These are phyloP conservation scores for Conringia planisiliqua DNA, from an alignment of 345 rosid species.

Conservation along the genomic window DNA sequence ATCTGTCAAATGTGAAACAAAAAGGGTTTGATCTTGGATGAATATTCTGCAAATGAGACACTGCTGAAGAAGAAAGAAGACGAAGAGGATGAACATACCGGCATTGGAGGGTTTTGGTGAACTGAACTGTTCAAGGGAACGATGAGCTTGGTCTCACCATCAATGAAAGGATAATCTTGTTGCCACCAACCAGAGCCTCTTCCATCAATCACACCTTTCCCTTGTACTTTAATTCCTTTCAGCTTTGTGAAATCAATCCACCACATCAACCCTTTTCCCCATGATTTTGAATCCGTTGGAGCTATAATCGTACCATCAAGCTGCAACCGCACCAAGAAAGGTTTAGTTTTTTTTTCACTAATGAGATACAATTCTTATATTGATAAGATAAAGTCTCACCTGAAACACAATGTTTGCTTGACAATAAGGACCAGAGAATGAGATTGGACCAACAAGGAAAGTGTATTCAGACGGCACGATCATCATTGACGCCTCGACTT, in stretches of 20 bases:
- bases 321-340: conserved; percentile 37
- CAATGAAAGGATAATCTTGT: conserved; percentile 50
- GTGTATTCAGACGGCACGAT: conserved; percentile 46
- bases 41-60: not conserved
- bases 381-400: conserved; percentile 37
- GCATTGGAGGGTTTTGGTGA: conserved; percentile 51
- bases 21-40: conserved; percentile 11
- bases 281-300: conserved; percentile 53
- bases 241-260: conserved; percentile 96
- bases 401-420: conserved; percentile 74
- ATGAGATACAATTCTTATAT: not conserved
- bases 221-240: conserved; percentile 70
- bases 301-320: conserved; percentile 90
- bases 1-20: conserved; percentile 45
- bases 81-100: conserved; percentile 43
- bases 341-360: not conserved
- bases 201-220: conserved; percentile 86
- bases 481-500: conserved; percentile 64
- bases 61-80: not conserved
- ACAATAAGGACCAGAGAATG: conserved; percentile 96
- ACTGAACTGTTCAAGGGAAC: conserved; percentile 58
- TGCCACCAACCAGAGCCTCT: conserved; percentile 98
- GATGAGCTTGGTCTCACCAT: conserved; percentile 54
- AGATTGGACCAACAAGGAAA: conserved; percentile 83
- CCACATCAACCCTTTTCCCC: conserved; percentile 74